A percentile compares a stretch with the other conserved stretches of the same genome.
Evolutionary conservation across 306 rosid species (phyloP).

Genomic region (Luffa acutangula): DNA sequence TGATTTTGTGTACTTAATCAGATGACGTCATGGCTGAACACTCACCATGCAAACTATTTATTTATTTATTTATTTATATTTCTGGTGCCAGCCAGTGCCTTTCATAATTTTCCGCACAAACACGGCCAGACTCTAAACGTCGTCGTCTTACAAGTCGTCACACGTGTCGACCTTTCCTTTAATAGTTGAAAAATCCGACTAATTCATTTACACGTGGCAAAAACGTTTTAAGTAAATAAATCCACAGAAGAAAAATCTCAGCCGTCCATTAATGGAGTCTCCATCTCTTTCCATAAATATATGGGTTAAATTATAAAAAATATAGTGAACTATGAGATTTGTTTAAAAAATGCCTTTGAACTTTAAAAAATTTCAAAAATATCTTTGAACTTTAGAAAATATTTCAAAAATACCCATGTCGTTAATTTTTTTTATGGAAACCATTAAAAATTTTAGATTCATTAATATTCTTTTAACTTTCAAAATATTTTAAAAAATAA

Average conservation of each 20-base stretch:
- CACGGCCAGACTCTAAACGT: neutral
- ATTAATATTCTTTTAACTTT: no score
- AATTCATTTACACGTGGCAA: neutral
- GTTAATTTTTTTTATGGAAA: no score
- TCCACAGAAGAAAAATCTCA: neutral
- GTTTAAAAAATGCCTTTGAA: no score
- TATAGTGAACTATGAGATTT: no score
- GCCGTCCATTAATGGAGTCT: neutral
- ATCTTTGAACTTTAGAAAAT: no score
- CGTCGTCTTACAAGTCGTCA: neutral
- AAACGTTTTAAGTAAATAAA: neutral
- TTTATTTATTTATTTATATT: neutral
- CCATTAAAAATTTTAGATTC: no score
- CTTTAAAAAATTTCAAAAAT: no score
- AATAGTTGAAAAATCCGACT: neutral
- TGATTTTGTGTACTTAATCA: neutral
- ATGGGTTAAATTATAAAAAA: no score
- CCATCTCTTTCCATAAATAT: neutral
- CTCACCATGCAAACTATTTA: neutral
- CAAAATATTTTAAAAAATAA: no score
- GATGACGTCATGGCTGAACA: constrained; percentile 5
- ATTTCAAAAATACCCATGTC: no score
- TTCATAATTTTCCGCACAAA: neutral
- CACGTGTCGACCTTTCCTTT: neutral
- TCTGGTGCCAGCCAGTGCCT: neutral